Percentiles rank a stretch among this genome's conserved stretches.
Evolutionary conservation across 768 basidiomycete genomes (phyloP).

Genomic region (Cystobasidium onofrii): DNA sequence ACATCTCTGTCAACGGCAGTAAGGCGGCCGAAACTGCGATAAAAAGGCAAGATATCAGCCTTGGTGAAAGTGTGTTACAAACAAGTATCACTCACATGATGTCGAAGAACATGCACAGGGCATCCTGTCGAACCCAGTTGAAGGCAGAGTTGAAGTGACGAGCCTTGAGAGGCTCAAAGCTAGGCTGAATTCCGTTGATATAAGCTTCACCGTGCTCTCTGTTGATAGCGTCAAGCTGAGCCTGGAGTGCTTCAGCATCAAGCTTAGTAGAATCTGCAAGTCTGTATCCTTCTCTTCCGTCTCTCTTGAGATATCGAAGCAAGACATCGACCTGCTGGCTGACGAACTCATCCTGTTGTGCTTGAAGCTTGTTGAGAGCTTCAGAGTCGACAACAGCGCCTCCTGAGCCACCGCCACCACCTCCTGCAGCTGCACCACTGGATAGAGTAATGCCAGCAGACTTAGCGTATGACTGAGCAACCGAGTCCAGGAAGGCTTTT

Average conservation of each 20-base stretch:
- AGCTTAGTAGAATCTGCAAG: slow-evolving; percentile 80
- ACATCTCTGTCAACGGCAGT: slow-evolving; percentile 92
- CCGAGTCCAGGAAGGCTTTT: slow-evolving; percentile 81
- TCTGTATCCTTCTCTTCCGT: slow-evolving; percentile 84
- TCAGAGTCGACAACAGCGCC: slow-evolving; percentile 93
- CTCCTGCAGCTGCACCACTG: slow-evolving; percentile 58
- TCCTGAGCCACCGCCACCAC: slow-evolving; percentile 57
- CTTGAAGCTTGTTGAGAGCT: slow-evolving; percentile 92
- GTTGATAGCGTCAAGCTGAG: slow-evolving; percentile 74
- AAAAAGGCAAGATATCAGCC: background rate
- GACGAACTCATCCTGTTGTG: slow-evolving; percentile 84
- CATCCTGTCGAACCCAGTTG: slow-evolving; percentile 99
- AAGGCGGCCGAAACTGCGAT: slow-evolving; percentile 62
- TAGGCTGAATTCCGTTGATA: slow-evolving; percentile 86
- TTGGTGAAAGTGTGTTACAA: background rate
- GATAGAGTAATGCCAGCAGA: slow-evolving; percentile 78
- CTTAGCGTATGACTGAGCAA: slow-evolving; percentile 76
- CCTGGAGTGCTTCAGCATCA: slow-evolving; percentile 62
- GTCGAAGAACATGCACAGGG: slow-evolving; percentile 89
- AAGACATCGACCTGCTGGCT: slow-evolving; percentile 89
- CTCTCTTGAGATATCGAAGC: slow-evolving; percentile 90
- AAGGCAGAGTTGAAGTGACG: slow-evolving; percentile 97
- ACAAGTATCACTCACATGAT: slow-evolving; percentile 55
- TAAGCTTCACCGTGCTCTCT: slow-evolving; percentile 90
- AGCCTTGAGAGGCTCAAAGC: slow-evolving; percentile 89